Evolutionary conservation across 2,329 filamentous ascomycete genomes (phyloP), one percentile per base, ranked within the genome.

Genomic region (Monosporascus sp.): DNA sequence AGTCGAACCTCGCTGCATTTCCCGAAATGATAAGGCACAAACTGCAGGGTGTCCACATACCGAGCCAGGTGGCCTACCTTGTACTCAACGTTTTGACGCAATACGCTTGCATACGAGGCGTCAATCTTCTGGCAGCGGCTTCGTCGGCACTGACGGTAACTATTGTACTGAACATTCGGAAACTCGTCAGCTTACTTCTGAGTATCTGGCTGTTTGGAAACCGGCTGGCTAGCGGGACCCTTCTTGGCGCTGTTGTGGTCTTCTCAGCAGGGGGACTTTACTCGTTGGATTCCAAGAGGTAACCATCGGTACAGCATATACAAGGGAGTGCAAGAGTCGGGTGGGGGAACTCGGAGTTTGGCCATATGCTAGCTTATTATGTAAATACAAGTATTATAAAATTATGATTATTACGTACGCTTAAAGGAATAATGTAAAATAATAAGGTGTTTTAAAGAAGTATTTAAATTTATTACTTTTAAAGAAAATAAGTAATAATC

Each of bases 121-220:
- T 99, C 53, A 97, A 97, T 62, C 81, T 96, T n/a, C 79, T 99
- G 5, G 92, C 90, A 1, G 90, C 93, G 1, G 87, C 87, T 52
- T 90, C 90, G 3, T 93, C 92, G 3, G 95, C 94, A 0, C 80
- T 99, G 52, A 97, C 94, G 0, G 94, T 99, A 24, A 97, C 93
- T 1, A 96, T 99, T 63, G 91, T 97, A 48, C 78, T 99, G 56
- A 99, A 97, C 69, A 89, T 99, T 56, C 83, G 94, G 62, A 99
- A 99, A 72, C 77, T 99, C 20, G 87, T 96, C 52, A 97, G 92
- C 64, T 81, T 97, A 56, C 75, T 97, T 57, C 71, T 97, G 54
- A 97, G 92, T 63, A 95, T 97, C 55, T 93, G 91, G 82, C 72
- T 99, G 2, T 99, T 99, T 72, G 94, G 93, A 5, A 97, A 99